These are phyloP conservation scores for Phlebiopsis gigantea DNA, from an alignment of 768 basidiomycete genomes.

Conservation along the genomic window DNA sequence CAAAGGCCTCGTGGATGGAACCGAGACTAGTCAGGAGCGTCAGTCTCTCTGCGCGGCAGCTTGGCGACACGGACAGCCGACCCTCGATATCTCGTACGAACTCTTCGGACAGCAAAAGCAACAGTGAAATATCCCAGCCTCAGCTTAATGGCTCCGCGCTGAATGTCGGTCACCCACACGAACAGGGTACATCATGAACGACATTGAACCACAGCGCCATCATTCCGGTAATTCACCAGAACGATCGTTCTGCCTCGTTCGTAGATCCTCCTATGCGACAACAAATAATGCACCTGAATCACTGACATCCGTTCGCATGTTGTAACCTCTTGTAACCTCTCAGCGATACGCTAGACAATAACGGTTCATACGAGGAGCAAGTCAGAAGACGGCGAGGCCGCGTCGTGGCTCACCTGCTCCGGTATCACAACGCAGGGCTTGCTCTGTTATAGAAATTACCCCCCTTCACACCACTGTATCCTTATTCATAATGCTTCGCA, in stretches of 20 bases:
- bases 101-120: neutral
- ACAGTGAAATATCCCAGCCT: neutral
- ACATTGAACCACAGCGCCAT: too few species aligned
- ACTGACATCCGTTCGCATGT: too few species aligned
- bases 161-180: neutral
- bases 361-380: too few species aligned
- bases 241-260: too few species aligned
- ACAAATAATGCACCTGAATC: too few species aligned
- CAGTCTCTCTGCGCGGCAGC: neutral
- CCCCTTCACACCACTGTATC: neutral
- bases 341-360: too few species aligned
- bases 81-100: neutral
- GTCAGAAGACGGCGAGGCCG: too few species aligned
- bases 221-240: too few species aligned
- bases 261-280: too few species aligned
- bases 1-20: neutral
- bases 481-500: neutral
- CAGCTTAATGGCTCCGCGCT: neutral
- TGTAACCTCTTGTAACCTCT: too few species aligned
- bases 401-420: too few species aligned
- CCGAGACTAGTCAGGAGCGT: conserved; percentile 1
- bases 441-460: neutral
- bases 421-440: too few species aligned
- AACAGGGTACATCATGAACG: neutral
- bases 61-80: neutral